These are phyloP conservation scores for Pseudopediastrum boryanum DNA, from an alignment of 139 green algal species.

Conservation along the genomic window DNA sequence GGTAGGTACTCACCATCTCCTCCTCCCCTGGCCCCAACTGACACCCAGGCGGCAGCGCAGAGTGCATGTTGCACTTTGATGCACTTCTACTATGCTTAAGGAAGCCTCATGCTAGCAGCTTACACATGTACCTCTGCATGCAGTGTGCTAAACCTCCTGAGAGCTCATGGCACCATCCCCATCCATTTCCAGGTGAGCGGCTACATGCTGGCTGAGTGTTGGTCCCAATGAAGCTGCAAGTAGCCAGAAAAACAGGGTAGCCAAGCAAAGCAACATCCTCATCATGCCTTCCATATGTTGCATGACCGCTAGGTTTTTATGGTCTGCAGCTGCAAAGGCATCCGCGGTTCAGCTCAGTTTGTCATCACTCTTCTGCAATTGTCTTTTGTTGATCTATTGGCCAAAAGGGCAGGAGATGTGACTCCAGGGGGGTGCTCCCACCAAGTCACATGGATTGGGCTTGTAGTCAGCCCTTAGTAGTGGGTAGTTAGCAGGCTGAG, in stretches of 20 bases:
- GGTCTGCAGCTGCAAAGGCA: too few species aligned
- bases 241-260: background rate
- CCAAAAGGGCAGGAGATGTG: too few species aligned
- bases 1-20: slow-evolving; percentile 27
- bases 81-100: background rate
- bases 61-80: background rate
- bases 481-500: too few species aligned
- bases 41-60: background rate
- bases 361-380: background rate
- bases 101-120: background rate
- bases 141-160: slow-evolving; percentile 69
- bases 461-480: too few species aligned
- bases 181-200: slow-evolving; percentile 77
- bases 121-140: background rate
- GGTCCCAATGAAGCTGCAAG: background rate
- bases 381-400: background rate
- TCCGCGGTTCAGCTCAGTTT: too few species aligned
- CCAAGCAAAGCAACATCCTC: too few species aligned
- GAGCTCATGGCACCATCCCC: slow-evolving; percentile 85
- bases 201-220: background rate
- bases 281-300: too few species aligned
- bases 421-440: too few species aligned
- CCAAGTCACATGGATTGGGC: too few species aligned
- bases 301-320: too few species aligned
- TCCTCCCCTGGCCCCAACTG: background rate